Conservation (phyloP, 1,284 basidiomycete species). For the Cutaneotrichosporon mucoides region DNA sequence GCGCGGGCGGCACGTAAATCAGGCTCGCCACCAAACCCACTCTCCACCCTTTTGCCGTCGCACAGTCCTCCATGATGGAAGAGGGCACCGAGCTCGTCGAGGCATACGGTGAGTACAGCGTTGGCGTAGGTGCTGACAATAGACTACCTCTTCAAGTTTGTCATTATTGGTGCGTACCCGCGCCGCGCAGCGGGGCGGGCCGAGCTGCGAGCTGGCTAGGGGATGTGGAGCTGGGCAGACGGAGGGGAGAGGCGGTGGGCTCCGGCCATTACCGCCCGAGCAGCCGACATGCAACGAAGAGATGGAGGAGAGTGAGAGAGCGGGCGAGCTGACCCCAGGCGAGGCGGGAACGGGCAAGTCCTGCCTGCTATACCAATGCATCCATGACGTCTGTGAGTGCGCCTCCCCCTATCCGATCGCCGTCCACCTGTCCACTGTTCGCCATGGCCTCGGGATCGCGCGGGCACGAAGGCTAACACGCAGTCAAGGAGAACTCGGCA, state of each 20-base stretch:
- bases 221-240: too few relatives aligned
- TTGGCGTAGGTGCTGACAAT: conserved; percentile 8
- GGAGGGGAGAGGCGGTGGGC: background rate
- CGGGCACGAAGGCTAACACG: background rate
- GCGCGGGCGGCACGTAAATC: too few relatives aligned
- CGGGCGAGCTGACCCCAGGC: conserved; percentile 54
- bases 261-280: background rate
- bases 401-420: background rate
- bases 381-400: conserved; percentile 84
- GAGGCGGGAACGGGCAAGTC: conserved; percentile 97
- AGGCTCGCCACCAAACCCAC: background rate
- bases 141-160: conserved; percentile 98
- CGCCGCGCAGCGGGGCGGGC: background rate
- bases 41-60: background rate
- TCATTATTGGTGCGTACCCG: conserved; percentile 71
- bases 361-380: conserved; percentile 91
- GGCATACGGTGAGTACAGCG: conserved; percentile 68
- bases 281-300: too few relatives aligned
- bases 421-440: background rate
- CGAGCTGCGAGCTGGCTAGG: too few relatives aligned
- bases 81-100: conserved; percentile 83
- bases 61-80: conserved; percentile 24
- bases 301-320: background rate
- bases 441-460: background rate
- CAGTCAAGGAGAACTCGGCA: conserved; percentile 93